Evolutionary conservation across 306 rosid species (phyloP).

Genomic region (Myrica gale): DNA sequence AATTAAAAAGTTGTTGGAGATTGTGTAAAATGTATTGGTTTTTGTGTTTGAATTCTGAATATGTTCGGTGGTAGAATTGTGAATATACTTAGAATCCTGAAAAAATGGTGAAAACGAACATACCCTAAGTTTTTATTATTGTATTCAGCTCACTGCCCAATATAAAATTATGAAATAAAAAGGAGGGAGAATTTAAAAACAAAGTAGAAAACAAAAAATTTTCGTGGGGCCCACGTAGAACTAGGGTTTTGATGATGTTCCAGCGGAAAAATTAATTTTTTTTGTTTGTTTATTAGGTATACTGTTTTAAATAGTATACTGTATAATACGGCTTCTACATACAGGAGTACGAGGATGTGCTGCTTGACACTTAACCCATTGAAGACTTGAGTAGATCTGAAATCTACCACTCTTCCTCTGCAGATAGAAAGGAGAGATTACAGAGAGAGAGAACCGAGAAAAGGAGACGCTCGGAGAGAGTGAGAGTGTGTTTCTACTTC

Average conservation of each 20-base stretch:
- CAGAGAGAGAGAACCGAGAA: slow-evolving; percentile 34
- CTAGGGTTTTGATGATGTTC: background rate
- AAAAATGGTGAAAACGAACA: no score
- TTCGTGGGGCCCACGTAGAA: background rate
- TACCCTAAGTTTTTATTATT: no score
- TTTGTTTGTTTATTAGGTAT: background rate
- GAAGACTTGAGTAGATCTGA: slow-evolving; percentile 44
- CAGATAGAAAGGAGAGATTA: slow-evolving; percentile 50
- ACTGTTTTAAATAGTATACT: background rate
- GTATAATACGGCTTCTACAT: background rate
- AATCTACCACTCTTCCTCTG: slow-evolving; percentile 44
- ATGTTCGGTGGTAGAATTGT: no score
- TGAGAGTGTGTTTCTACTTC: background rate
- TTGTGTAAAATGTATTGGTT: no score
- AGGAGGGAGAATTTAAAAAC: background rate
- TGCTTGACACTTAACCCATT: slow-evolving; percentile 28
- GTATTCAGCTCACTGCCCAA: no score
- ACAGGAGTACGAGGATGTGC: background rate
- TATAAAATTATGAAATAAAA: background rate
- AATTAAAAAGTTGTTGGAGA: no score
- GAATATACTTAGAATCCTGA: no score
- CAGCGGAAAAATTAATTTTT: background rate
- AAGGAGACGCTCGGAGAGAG: slow-evolving; percentile 4
- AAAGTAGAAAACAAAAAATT: background rate
- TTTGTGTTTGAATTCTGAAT: no score